These are phyloP conservation scores for Rhizophora mangle DNA, from an alignment of 345 rosid genomes.

Conservation along the genomic window DNA sequence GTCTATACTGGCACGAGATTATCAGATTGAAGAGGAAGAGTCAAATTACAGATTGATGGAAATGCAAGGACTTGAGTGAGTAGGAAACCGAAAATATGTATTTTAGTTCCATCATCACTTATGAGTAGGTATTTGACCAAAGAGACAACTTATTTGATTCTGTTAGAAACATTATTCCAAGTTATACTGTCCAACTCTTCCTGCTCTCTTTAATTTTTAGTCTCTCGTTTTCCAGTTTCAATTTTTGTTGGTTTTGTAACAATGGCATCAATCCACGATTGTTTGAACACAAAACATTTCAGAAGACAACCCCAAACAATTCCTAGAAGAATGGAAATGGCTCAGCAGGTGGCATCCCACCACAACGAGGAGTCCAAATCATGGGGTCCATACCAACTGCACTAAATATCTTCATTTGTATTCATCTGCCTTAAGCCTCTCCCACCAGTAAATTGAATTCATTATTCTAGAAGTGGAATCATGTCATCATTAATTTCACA, in stretches of 20 bases:
- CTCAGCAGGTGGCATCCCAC: conserved; percentile 24
- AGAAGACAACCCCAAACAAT: neutral
- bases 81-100: neutral
- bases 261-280: neutral
- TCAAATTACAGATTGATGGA: too few species aligned
- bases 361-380: conserved; percentile 35
- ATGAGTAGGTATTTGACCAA: neutral
- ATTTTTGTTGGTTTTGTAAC: neutral
- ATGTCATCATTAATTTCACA: conserved; percentile 3
- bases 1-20: too few species aligned
- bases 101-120: neutral
- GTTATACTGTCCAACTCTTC: neutral
- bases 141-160: neutral
- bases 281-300: neutral
- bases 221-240: neutral
- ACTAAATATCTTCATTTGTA: conserved; percentile 27
- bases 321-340: conserved; percentile 4
- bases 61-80: neutral
- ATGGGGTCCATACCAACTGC: conserved; percentile 26
- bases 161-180: neutral
- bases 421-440: conserved; percentile 33
- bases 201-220: neutral
- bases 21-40: too few species aligned
- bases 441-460: conserved; percentile 21
- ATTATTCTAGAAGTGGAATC: conserved; percentile 21